Base-by-base conservation (phyloP, 2,329 filamentous ascomycete genomes). In the Ceratocystis eucalypticola region DNA sequence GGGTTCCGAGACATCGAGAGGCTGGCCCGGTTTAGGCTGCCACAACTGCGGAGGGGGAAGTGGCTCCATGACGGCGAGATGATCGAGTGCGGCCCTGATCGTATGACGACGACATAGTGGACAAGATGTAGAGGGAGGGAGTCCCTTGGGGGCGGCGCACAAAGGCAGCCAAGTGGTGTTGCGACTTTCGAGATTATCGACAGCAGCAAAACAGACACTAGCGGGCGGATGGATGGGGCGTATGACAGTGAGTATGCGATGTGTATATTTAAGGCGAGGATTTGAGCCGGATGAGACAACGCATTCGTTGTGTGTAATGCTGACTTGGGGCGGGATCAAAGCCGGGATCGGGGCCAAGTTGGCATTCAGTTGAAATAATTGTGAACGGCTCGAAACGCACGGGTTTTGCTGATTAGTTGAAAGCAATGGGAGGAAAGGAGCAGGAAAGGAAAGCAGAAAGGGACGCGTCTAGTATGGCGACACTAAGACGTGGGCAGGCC, bases 51-150 rank as follows among this genome's bases (percentile, higher is more conserved):
- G 64, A 68, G 64, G 68, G 66, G 37, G 64, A 68, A 63, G 69
- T 70, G 62, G 67, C 45, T 64, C 20, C 46, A 64, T 68, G 66
- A 46, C 67, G 64, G 67, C 65, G 67, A 66, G 65, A 66, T 48
- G 64, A 68, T 64, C 64, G 50, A 61, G 61, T 68, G 61, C 67
- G 67, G 59, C 65, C 64, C 64, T 68, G 64, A 45, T 68, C 67
- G 61, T 68, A 66, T 66, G 67, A 68, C 50, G 67, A 68, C 64
- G 64, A 68, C 67, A 68, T 68, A 65, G 50, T 68, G 67, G 25
- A 65, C 64, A n/a, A 25, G 48, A 48, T 53, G 30, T 22, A 65
- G 64, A 65, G 66, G 66, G 66, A 65, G 41, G 12, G 55, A 48
- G 41, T 37, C 63, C 66, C 66, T 41, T 53, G 25, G 33, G 55